Conservation (phyloP, 2,329 filamentous ascomycete genomes). For the Cucurbitaria berberidis region DNA sequence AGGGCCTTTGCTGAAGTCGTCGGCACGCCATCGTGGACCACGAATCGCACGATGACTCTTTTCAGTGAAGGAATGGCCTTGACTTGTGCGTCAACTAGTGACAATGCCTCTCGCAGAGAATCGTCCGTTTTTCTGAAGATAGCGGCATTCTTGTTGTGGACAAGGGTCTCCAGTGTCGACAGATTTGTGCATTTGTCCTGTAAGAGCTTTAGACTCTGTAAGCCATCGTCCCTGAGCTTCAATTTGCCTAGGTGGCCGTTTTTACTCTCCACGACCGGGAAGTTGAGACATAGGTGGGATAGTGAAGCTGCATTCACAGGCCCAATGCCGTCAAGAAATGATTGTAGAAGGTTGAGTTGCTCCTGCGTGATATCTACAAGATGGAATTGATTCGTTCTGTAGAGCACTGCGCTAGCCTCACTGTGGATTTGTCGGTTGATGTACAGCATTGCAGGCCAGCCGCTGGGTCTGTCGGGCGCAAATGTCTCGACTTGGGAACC, state of each 20-base stretch:
- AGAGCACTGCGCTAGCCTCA: constrained; percentile 13
- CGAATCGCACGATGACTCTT: constrained; percentile 11
- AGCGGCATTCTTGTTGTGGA: constrained; percentile 18
- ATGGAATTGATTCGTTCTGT: constrained; percentile 19
- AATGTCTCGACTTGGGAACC: constrained; percentile 9
- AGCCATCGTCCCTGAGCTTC: constrained; percentile 12
- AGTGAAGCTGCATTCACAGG: constrained; percentile 14
- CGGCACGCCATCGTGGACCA: constrained; percentile 1
- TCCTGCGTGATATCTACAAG: constrained; percentile 17
- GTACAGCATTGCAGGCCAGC: constrained; percentile 10
- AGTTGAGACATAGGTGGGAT: constrained; percentile 17
- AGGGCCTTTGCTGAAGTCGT: neutral
- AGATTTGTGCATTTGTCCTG: constrained; percentile 13
- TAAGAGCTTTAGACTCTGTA: constrained; percentile 14
- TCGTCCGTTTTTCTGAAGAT: constrained; percentile 15
- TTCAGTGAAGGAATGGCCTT: constrained; percentile 10
- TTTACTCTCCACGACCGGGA: constrained; percentile 13
- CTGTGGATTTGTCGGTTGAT: constrained; percentile 13
- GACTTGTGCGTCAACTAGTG: constrained; percentile 7
- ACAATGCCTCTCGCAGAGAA: constrained; percentile 12
- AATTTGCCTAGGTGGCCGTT: constrained; percentile 5
- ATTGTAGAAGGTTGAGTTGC: constrained; percentile 15
- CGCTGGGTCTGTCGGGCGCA: constrained; percentile 9
- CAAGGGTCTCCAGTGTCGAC: constrained; percentile 16
- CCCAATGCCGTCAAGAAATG: constrained; percentile 16